phyloP scores from a whole-genome alignment of 371 early-diverging fungal genomes.

The Apophysomyces ossiformis region DNA sequence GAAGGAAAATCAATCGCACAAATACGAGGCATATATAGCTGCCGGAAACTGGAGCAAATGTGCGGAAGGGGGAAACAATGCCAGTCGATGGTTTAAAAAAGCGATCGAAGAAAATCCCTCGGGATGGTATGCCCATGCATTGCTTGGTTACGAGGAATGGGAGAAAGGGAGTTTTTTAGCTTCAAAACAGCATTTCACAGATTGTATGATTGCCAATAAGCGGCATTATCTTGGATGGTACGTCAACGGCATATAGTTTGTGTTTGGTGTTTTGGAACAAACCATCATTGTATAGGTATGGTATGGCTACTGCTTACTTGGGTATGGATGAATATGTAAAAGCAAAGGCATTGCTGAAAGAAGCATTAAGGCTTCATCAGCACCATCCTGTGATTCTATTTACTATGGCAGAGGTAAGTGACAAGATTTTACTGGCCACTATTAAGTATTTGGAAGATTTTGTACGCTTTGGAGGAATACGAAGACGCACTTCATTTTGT shows the following conservation, averaged over 20 bases:
- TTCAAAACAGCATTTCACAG: conserved; percentile 40
- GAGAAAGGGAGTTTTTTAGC: conserved; percentile 37
- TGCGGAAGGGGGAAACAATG: conserved; percentile 32
- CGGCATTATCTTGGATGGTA: conserved; percentile 46
- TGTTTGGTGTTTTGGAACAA: not conserved
- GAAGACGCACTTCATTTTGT: conserved; percentile 9
- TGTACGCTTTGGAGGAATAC: conserved; percentile 16
- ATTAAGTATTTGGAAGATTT: conserved; percentile 13
- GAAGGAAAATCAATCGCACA: conserved; percentile 39
- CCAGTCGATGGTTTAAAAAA: conserved; percentile 45
- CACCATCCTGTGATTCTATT: conserved; percentile 35
- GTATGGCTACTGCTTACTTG: conserved; percentile 37
- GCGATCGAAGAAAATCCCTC: conserved; percentile 37
- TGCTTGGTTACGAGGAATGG: conserved; percentile 49
- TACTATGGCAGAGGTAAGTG: conserved; percentile 38
- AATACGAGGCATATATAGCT: conserved; percentile 45
- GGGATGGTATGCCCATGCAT: conserved; percentile 37
- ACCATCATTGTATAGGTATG: conserved; percentile 25
- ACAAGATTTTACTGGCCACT: not conserved
- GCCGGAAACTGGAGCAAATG: conserved; percentile 51
- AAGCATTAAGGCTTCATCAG: conserved; percentile 42
- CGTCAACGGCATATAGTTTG: not conserved
- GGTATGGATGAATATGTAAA: conserved; percentile 30
- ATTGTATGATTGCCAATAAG: conserved; percentile 36
- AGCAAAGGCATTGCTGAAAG: conserved; percentile 31